Evolutionary conservation across 2,329 filamentous ascomycete species (phyloP), one percentile per base, ranked within the genome.

Genomic region (Sclerotinia trifoliorum): DNA sequence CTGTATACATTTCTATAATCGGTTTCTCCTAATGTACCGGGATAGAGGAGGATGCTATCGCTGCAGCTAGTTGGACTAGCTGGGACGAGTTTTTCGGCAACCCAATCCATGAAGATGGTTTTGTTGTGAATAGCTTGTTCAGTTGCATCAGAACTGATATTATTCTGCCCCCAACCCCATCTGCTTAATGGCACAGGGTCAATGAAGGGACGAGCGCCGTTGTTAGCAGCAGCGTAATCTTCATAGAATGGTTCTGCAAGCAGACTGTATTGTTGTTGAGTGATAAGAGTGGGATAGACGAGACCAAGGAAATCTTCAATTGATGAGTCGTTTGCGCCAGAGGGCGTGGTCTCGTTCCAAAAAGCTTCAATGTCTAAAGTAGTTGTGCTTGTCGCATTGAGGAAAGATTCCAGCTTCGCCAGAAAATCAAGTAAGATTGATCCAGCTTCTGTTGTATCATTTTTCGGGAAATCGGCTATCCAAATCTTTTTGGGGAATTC

Each of bases 81-180:
- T 0, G 78, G 73, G 26, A 86, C 78, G 7, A 86, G 78, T 8
- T 81, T 77, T 42, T 71, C 75, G 58, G 81, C 81, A 73, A 85
- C 83, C 78, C 80, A 82, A 58, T 79, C 73, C 75, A 79, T 80
- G 72, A 83, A 82, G n/a, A 78, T 71, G 0, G 83, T 83, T 70
- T 85, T 85, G 73, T 85, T 84, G 6, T 77, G 73, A 7, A 83
- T 76, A 4, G 81, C 85, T 2, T 81, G 75, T 0, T 80, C 78
- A 0, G 82, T 74, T 0, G 78, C 77, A 2, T 74, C 73, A 4
- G 78, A 77, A 2, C 78, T 74, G 1, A 78, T 76, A 48, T 78
- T 77, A 0, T 77, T 78, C 46, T 81, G 79, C 2, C 80, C 83
- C 75, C 79, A 85, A 11, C 76, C 77, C 81, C 83, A 85, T 15